Percentiles rank a stretch among this genome's conserved stretches.
phyloP scores from a whole-genome alignment of 345 rosid genomes.

The Populus ilicifolia region DNA sequence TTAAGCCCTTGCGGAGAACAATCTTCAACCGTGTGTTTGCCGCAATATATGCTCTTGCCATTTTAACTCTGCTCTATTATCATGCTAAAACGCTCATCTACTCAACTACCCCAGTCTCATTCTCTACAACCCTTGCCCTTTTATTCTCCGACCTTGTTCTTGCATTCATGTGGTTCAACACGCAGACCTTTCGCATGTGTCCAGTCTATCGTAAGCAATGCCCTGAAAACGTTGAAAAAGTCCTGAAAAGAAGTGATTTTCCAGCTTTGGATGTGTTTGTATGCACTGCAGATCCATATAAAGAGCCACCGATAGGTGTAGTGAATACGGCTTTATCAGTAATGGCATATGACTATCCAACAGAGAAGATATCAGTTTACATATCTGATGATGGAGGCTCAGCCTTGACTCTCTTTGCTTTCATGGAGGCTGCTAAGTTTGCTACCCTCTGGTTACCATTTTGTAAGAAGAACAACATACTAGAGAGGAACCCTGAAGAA shows the following conservation, averaged over 20 bases:
- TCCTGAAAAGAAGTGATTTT: conserved; percentile 3
- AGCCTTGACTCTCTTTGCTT: conserved; percentile 20
- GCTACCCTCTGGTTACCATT: conserved; percentile 25
- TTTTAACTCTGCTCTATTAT: conserved; percentile 47
- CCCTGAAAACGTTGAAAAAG: conserved; percentile 14
- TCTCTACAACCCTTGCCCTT: conserved; percentile 22
- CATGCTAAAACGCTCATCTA: conserved; percentile 41
- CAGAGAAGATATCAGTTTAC: conserved; percentile 59
- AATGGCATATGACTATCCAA: conserved; percentile 74
- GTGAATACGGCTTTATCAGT: conserved; percentile 71
- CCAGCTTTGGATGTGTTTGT: conserved; percentile 55
- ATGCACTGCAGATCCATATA: conserved; percentile 37
- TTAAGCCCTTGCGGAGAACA: conserved; percentile 37
- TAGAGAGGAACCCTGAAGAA: conserved; percentile 8
- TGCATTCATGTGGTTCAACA: conserved; percentile 58
- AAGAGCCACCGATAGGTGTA: conserved; percentile 34
- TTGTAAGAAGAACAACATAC: conserved; percentile 6
- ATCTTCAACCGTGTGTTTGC: conserved; percentile 47
- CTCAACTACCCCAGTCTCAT: conserved; percentile 14
- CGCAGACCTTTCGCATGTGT: conserved; percentile 15
- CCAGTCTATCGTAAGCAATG: conserved; percentile 12
- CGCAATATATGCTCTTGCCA: conserved; percentile 41
- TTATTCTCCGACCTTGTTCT: conserved; percentile 50
- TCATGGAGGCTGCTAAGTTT: conserved; percentile 27
- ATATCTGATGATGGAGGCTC: conserved; percentile 30